These are phyloP conservation scores for Fusarium mangiferae DNA, from an alignment of 2,329 filamentous ascomycete genomes.

Conservation along the genomic window DNA sequence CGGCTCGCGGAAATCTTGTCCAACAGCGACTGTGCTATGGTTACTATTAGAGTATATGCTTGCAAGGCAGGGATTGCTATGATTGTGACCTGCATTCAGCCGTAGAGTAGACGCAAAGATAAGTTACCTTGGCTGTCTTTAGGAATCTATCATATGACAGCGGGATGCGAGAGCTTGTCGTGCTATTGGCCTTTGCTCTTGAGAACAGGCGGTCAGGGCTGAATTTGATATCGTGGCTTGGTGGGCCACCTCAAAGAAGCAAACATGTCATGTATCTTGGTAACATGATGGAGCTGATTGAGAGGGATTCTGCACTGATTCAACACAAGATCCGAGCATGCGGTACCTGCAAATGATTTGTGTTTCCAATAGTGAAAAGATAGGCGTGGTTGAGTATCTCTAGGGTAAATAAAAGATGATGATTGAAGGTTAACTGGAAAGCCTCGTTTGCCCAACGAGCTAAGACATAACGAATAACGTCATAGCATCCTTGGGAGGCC, in stretches of 20 bases:
- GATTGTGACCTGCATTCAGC: neutral
- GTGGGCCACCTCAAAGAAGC: neutral
- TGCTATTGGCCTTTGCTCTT: neutral
- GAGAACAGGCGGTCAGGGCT: neutral
- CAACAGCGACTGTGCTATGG: neutral
- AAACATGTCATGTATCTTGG: neutral
- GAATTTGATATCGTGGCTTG: neutral
- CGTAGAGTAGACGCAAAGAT: neutral
- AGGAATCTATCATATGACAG: neutral
- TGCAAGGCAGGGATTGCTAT: neutral
- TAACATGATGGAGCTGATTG: neutral
- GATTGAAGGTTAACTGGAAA: neutral
- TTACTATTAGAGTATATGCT: neutral
- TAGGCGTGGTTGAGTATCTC: neutral
- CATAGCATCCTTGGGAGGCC: slow-evolving; percentile 33
- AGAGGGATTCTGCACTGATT: neutral
- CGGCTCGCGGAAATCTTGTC: slow-evolving; percentile 3
- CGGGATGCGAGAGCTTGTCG: neutral
- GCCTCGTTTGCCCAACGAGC: slow-evolving; percentile 12
- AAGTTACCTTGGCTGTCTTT: neutral
- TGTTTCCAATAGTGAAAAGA: neutral
- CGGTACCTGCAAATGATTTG: neutral
- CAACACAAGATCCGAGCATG: neutral
- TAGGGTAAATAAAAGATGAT: neutral
- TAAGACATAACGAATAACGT: neutral